Percentiles rank a stretch among this genome's conserved stretches.
Evolutionary conservation across 352 stramenopile species (phyloP).

Genomic region (Phytopythium mirpurense): DNA sequence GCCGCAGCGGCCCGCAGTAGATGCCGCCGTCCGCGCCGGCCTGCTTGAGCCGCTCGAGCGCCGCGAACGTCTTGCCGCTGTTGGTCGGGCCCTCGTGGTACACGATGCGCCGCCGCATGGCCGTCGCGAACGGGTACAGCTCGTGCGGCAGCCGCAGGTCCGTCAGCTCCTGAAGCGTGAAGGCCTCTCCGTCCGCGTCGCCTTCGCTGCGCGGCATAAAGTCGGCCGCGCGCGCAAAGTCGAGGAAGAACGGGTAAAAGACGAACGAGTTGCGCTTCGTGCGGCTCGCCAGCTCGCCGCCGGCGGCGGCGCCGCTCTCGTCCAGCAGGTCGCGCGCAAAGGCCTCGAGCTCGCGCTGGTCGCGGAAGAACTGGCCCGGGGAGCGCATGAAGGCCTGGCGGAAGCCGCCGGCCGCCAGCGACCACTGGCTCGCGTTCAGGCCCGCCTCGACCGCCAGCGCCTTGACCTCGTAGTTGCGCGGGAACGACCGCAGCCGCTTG

Average conservation of each 20-base stretch:
- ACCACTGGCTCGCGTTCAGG: slow-evolving; percentile 60
- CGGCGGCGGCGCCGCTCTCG: slow-evolving; percentile 14
- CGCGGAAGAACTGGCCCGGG: slow-evolving; percentile 48
- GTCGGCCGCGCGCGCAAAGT: slow-evolving; percentile 38
- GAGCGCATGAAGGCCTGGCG: slow-evolving; percentile 53
- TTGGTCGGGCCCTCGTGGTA: slow-evolving; percentile 95
- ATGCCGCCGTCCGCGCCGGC: slow-evolving; percentile 83
- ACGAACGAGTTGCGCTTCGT: slow-evolving; percentile 50
- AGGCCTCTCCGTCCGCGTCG: slow-evolving; percentile 20
- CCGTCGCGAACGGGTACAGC: slow-evolving; percentile 78
- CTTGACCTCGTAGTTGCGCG: slow-evolving; percentile 66
- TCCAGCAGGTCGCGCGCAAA: slow-evolving; percentile 48
- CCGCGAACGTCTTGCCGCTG: slow-evolving; percentile 95
- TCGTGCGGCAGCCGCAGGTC: slow-evolving; percentile 72
- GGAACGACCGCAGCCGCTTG: slow-evolving; percentile 47
- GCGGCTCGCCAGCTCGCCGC: too few species aligned
- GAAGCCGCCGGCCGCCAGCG: slow-evolving; percentile 47
- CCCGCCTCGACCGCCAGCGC: slow-evolving; percentile 59
- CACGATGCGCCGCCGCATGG: slow-evolving; percentile 82
- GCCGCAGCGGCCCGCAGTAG: slow-evolving; percentile 93
- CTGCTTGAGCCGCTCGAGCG: slow-evolving; percentile 90
- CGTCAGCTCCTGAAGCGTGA: slow-evolving; percentile 66
- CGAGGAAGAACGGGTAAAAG: slow-evolving; percentile 75
- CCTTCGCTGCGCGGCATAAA: slow-evolving; percentile 20
- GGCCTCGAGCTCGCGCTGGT: slow-evolving; percentile 46